These are phyloP conservation scores for Solanum chacoense DNA, from an alignment of 305 asterid genomes.

Conservation along the genomic window DNA sequence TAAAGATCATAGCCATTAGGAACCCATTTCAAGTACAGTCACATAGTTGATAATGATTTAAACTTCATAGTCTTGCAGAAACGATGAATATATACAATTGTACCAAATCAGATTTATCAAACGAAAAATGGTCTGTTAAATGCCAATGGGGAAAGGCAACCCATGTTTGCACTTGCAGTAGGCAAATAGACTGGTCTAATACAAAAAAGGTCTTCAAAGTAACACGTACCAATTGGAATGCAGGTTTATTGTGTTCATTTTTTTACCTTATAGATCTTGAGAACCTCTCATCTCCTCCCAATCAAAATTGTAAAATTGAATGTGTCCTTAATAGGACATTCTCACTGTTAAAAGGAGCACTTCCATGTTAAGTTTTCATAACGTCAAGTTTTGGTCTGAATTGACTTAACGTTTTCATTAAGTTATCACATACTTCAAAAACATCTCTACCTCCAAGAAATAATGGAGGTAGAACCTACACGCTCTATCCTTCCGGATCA, in stretches of 20 bases:
- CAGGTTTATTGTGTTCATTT: background rate
- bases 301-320: background rate
- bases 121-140: background rate
- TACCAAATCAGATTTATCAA: background rate
- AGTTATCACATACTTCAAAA: background rate
- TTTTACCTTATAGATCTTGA: background rate
- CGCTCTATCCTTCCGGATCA: too few species aligned
- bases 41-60: background rate
- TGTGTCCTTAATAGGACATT: background rate
- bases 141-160: background rate
- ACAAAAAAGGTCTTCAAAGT: background rate
- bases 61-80: background rate
- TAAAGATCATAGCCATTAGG: background rate
- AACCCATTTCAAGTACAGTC: background rate
- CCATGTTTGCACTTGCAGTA: background rate
- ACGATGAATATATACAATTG: background rate
- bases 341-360: background rate
- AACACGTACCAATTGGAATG: background rate
- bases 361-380: background rate
- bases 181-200: background rate
- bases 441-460: too few species aligned
- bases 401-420: background rate
- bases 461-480: too few species aligned
- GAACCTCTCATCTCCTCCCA: background rate
- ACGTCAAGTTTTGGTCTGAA: background rate